Conservation (phyloP, 2,329 filamentous ascomycete genomes). For the Ambrosiella cleistominuta region DNA sequence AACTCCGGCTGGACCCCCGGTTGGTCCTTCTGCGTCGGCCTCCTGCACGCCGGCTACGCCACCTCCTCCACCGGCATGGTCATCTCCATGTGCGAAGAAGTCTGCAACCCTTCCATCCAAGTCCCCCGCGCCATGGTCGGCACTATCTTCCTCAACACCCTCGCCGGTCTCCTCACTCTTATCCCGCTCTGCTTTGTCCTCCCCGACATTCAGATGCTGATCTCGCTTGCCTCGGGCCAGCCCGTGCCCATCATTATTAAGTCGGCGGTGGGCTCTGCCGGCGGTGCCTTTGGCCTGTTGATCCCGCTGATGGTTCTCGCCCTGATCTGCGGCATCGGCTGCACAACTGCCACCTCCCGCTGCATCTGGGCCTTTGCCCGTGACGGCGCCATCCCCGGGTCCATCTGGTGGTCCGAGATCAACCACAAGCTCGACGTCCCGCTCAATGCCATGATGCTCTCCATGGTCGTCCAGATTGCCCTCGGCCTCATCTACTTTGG, state of each 20-base stretch:
- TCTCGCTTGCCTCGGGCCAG: slow-evolving; percentile 36
- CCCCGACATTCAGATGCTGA: slow-evolving; percentile 39
- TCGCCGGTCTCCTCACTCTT: slow-evolving; percentile 49
- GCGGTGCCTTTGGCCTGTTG: slow-evolving; percentile 43
- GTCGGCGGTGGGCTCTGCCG: slow-evolving; percentile 40
- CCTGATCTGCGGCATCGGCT: slow-evolving; percentile 49
- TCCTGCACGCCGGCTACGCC: slow-evolving; percentile 55
- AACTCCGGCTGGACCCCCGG: slow-evolving; percentile 52
- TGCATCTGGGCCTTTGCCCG: slow-evolving; percentile 54
- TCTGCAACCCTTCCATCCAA: slow-evolving; percentile 45
- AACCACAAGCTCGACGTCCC: slow-evolving; percentile 46
- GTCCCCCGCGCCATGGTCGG: slow-evolving; percentile 57
- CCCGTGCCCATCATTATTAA: slow-evolving; percentile 49
- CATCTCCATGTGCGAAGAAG: slow-evolving; percentile 63
- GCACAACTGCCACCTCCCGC: slow-evolving; percentile 50
- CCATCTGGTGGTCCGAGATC: slow-evolving; percentile 41
- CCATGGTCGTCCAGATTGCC: slow-evolving; percentile 44
- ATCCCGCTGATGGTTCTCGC: slow-evolving; percentile 49
- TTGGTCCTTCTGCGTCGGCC: slow-evolving; percentile 57
- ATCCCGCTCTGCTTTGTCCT: slow-evolving; percentile 53
- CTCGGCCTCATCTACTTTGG: slow-evolving; percentile 55
- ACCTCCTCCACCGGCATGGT: slow-evolving; percentile 68
- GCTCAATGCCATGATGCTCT: slow-evolving; percentile 55
- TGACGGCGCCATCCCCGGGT: slow-evolving; percentile 51
- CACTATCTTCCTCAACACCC: slow-evolving; percentile 48